Evolutionary conservation across 2,329 filamentous ascomycete species (phyloP).

Genomic region (Thermoascus crustaceus): DNA sequence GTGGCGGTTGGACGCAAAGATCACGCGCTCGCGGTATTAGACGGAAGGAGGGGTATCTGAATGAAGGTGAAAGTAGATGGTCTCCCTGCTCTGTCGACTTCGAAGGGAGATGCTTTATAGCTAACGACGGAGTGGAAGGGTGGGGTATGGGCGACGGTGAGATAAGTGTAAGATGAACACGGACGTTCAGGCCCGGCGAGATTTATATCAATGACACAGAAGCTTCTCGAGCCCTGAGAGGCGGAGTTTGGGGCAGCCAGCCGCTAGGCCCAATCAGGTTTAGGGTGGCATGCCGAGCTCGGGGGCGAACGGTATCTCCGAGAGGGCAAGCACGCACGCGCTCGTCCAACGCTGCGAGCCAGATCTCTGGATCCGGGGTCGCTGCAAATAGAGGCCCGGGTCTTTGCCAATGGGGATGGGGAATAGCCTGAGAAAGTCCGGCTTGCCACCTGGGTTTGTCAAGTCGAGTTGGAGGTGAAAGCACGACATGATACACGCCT

Average conservation of each 20-base stretch:
- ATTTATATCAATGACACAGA: conserved; percentile 33
- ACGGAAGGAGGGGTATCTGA: not conserved
- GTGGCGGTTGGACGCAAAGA: not conserved
- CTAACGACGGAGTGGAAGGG: not conserved
- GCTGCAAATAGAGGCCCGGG: no score
- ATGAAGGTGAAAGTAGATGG: conserved; percentile 5
- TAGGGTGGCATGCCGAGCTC: not conserved
- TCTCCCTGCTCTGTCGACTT: no score
- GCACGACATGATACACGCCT: no score
- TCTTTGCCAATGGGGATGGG: no score
- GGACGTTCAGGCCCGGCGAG: conserved; percentile 16
- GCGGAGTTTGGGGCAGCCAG: conserved; percentile 1
- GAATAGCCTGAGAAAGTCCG: no score
- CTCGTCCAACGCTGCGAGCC: no score
- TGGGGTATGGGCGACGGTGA: conserved; percentile 19
- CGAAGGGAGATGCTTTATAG: no score
- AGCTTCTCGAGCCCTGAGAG: conserved; percentile 27
- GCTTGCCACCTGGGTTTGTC: no score
- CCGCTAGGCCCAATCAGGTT: not conserved
- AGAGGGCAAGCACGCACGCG: no score
- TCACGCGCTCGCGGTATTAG: not conserved
- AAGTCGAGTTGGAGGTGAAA: no score
- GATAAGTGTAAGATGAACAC: conserved; percentile 14
- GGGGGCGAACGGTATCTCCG: not conserved
- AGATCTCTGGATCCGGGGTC: no score